Percentiles rank a stretch among this genome's conserved stretches.
Evolutionary conservation across 169 alveolate species (phyloP).

Genomic region (Perkinsus chesapeaki): DNA sequence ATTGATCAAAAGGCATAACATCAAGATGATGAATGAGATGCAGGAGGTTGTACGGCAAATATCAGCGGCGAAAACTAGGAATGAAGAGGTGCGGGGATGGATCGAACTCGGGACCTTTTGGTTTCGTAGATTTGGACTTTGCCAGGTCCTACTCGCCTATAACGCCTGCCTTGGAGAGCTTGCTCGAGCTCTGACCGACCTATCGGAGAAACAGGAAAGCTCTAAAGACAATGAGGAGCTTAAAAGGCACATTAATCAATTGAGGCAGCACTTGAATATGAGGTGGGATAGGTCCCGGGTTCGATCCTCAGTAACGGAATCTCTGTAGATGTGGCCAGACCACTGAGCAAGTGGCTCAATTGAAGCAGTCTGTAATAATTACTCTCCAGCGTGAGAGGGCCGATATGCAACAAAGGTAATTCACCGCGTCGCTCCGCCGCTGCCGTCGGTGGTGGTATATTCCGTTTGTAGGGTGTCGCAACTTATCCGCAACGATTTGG

Average conservation of each 20-base stretch:
- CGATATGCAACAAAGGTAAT: background rate
- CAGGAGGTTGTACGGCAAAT: background rate
- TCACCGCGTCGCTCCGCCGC: background rate
- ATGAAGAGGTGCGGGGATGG: background rate
- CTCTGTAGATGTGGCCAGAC: background rate
- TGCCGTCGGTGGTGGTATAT: background rate
- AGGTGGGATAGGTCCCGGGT: background rate
- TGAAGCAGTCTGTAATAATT: background rate
- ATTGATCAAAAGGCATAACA: background rate
- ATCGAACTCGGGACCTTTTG: background rate
- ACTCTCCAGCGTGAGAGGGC: background rate
- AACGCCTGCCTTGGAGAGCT: background rate
- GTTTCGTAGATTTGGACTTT: background rate
- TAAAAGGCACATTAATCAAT: background rate
- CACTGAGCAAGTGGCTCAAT: background rate
- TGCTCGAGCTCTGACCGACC: background rate
- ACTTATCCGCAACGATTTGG: background rate
- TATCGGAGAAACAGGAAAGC: background rate
- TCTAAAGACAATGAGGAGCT: background rate
- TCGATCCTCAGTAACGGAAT: background rate
- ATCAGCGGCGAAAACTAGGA: background rate
- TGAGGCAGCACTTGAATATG: background rate
- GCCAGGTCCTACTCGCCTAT: background rate
- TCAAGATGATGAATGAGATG: background rate
- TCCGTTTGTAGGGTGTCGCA: background rate